These are phyloP conservation scores for Cyberlindnera sargentensis DNA, from an alignment of 805 yeast species.

Conservation along the genomic window DNA sequence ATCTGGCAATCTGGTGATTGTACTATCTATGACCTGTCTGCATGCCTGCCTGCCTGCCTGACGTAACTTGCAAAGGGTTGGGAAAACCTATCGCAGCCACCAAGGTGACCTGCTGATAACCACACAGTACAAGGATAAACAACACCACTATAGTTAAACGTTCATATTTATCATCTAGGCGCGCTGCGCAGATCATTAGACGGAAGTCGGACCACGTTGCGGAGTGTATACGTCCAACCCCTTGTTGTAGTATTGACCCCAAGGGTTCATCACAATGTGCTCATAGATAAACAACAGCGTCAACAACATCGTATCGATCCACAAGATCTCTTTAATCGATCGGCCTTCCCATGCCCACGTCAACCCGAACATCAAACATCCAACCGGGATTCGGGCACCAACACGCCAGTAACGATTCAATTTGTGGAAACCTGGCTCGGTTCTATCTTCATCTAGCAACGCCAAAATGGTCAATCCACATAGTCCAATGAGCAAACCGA, in stretches of 20 bases:
- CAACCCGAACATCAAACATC: conserved; percentile 31
- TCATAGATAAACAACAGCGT: conserved; percentile 32
- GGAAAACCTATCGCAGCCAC: no score
- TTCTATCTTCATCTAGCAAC: conserved; percentile 37
- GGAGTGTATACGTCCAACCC: no score
- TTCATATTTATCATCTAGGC: no score
- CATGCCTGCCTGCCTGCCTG: no score
- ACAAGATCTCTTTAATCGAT: conserved; percentile 33
- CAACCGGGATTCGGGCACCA: conserved; percentile 35
- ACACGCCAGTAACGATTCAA: conserved; percentile 33
- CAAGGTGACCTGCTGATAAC: no score
- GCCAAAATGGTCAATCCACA: conserved; percentile 34
- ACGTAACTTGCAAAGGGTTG: no score
- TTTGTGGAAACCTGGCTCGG: conserved; percentile 26
- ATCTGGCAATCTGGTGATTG: no score
- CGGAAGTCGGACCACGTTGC: no score
- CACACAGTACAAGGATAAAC: no score
- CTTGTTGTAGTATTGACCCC: background rate
- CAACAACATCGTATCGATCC: conserved; percentile 33
- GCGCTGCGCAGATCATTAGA: no score
- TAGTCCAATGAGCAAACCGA: conserved; percentile 43
- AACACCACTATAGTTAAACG: no score
- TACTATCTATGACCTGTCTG: no score
- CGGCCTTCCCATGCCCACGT: conserved; percentile 35
- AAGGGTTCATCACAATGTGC: conserved; percentile 25